Evolutionary conservation across 169 alveolate genomes (phyloP).

Genomic region (Plasmodium vinckei): DNA sequence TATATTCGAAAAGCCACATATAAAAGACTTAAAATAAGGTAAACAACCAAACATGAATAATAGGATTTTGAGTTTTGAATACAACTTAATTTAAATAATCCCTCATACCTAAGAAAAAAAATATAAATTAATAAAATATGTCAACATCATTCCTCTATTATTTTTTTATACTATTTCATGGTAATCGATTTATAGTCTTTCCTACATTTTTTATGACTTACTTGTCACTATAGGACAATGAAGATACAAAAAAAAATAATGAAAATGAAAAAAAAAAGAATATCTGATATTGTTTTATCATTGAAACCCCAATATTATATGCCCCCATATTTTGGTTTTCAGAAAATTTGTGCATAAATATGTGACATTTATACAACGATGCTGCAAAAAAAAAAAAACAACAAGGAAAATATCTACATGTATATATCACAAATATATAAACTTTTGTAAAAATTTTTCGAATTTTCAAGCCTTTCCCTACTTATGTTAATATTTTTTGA

Average conservation of each 20-base stretch:
- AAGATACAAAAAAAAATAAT: conserved; percentile 46
- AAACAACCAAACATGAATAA: conserved; percentile 38
- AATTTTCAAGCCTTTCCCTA: neutral
- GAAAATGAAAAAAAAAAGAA: conserved; percentile 54
- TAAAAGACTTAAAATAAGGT: conserved; percentile 37
- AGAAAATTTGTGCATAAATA: conserved; percentile 6
- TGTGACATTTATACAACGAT: conserved; percentile 54
- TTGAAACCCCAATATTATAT: conserved; percentile 15
- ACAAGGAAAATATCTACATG: neutral
- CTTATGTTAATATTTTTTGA: conserved; percentile 13
- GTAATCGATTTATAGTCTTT: too few relatives aligned
- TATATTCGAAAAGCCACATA: conserved; percentile 24
- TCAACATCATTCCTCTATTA: neutral
- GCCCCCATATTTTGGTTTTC: neutral
- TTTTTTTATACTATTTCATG: neutral
- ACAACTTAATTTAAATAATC: conserved; percentile 29
- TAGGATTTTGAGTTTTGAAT: conserved; percentile 46
- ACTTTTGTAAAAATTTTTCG: too few relatives aligned
- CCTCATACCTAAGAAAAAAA: conserved; percentile 29
- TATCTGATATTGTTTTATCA: conserved; percentile 47
- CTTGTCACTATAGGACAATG: conserved; percentile 56
- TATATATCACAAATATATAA: neutral
- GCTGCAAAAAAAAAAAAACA: neutral
- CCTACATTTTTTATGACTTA: neutral
- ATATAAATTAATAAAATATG: neutral